These are phyloP conservation scores for Xerocomus potaroensis DNA, from an alignment of 768 basidiomycete species.

Conservation along the genomic window DNA sequence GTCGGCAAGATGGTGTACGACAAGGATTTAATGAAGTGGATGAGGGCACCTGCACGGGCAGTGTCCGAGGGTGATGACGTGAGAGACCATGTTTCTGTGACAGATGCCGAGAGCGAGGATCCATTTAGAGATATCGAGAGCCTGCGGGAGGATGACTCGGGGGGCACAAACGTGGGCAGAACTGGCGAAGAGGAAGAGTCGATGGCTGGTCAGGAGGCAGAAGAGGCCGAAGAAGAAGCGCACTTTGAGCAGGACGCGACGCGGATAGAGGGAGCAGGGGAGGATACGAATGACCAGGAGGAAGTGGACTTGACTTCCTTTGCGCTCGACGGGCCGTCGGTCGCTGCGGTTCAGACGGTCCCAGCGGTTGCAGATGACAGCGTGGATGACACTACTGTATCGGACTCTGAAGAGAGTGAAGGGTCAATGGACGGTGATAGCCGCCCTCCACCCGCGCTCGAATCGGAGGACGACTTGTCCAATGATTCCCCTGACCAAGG, in stretches of 20 bases:
- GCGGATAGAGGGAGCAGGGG: constrained; percentile 46
- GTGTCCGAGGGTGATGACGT: constrained; percentile 29
- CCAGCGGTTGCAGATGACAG: constrained; percentile 33
- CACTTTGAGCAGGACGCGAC: constrained; percentile 21
- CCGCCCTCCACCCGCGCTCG: constrained; percentile 11
- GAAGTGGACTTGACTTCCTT: constrained; percentile 69
- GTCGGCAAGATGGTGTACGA: constrained; percentile 90
- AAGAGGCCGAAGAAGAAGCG: constrained; percentile 15
- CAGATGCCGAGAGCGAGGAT: constrained; percentile 67
- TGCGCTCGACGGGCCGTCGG: constrained; percentile 60
- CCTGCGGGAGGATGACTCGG: constrained; percentile 57
- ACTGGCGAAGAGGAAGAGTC: background rate
- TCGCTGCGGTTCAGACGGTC: constrained; percentile 48
- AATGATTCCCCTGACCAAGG: constrained; percentile 12
- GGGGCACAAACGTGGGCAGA: constrained; percentile 17
- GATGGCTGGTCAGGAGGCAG: constrained; percentile 3
- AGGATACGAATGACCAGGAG: constrained; percentile 53
- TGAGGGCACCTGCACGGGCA: constrained; percentile 50
- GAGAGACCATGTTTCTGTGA: constrained; percentile 27
- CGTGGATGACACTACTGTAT: constrained; percentile 41
- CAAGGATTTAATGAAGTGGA: constrained; percentile 79
- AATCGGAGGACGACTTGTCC: constrained; percentile 39
- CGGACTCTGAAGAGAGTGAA: constrained; percentile 28
- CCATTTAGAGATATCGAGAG: constrained; percentile 93
- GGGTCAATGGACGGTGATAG: constrained; percentile 8